These are phyloP conservation scores for Metschnikowia sp. DNA, from an alignment of 805 yeast genomes.

Conservation along the genomic window DNA sequence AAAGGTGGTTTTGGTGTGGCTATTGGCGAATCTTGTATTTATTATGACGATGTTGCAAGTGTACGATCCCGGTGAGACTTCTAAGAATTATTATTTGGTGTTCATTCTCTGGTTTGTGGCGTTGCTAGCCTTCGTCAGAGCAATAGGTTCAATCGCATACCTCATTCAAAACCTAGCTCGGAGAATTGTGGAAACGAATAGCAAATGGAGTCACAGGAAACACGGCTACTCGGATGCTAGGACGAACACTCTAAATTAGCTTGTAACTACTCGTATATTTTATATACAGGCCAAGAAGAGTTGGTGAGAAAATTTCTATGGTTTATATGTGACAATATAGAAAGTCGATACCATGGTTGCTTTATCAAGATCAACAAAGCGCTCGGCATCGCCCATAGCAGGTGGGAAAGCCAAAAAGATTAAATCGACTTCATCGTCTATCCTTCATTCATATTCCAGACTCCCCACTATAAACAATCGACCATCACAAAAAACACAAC, in stretches of 20 bases:
- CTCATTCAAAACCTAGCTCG: conserved; percentile 43
- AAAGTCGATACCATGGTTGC: conserved; percentile 40
- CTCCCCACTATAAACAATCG: conserved; percentile 44
- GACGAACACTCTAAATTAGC: conserved; percentile 30
- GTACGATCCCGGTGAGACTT: conserved; percentile 60
- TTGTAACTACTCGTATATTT: background rate
- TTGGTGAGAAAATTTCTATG: too few species aligned
- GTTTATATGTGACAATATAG: background rate
- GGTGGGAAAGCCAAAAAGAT: conserved; percentile 24
- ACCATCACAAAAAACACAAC: conserved; percentile 38
- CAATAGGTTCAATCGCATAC: conserved; percentile 74
- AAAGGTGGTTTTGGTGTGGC: conserved; percentile 93
- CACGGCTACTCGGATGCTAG: conserved; percentile 36
- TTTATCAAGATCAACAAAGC: conserved; percentile 35
- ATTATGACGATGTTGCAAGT: conserved; percentile 87
- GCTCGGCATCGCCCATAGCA: conserved; percentile 14
- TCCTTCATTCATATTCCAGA: conserved; percentile 47
- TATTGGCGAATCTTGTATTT: conserved; percentile 74
- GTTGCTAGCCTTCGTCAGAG: conserved; percentile 75
- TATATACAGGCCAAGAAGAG: too few species aligned
- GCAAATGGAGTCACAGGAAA: conserved; percentile 40
- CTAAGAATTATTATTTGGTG: conserved; percentile 66
- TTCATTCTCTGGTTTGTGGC: conserved; percentile 94
- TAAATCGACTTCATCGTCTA: conserved; percentile 36
- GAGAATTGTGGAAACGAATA: conserved; percentile 35